phyloP scores from a whole-genome alignment of 345 rosid species.

The Cardamine occulta region DNA sequence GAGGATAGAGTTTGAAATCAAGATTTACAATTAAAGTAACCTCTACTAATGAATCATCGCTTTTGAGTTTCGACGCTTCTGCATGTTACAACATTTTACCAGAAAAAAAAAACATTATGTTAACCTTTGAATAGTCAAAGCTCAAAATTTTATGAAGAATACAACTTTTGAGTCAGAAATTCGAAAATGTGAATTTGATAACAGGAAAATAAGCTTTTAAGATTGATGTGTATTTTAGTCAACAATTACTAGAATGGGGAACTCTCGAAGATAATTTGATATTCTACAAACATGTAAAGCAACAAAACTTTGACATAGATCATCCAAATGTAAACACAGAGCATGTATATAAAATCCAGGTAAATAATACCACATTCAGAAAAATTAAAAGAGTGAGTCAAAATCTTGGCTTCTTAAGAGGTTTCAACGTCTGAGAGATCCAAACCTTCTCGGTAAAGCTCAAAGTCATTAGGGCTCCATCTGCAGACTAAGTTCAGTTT shows the following conservation, averaged over 20 bases:
- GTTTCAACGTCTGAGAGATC: slow-evolving; percentile 91
- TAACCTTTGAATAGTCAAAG: not conserved
- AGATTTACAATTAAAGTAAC: too few relatives aligned
- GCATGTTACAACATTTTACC: too few relatives aligned
- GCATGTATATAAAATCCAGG: slow-evolving; percentile 15
- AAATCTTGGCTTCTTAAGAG: slow-evolving; percentile 47
- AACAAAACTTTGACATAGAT: slow-evolving; percentile 36
- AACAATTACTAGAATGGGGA: not conserved
- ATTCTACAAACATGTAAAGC: slow-evolving; percentile 37
- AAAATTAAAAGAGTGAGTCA: slow-evolving; percentile 14
- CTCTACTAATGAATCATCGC: too few relatives aligned
- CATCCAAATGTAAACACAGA: slow-evolving; percentile 24
- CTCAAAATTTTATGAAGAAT: too few relatives aligned
- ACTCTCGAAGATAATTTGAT: not conserved
- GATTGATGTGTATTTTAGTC: slow-evolving; percentile 4
- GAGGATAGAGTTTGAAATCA: not conserved
- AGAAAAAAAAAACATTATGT: too few relatives aligned
- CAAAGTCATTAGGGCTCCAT: slow-evolving; percentile 79
- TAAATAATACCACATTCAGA: not conserved
- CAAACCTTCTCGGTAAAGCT: slow-evolving; percentile 65
- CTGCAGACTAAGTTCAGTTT: slow-evolving; percentile 75
- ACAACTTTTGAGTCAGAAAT: not conserved
- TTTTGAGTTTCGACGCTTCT: too few relatives aligned
- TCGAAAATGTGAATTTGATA: not conserved
- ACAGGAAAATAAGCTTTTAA: not conserved